These are phyloP conservation scores for Andrographis paniculata DNA, from an alignment of 305 asterid genomes.

Conservation along the genomic window DNA sequence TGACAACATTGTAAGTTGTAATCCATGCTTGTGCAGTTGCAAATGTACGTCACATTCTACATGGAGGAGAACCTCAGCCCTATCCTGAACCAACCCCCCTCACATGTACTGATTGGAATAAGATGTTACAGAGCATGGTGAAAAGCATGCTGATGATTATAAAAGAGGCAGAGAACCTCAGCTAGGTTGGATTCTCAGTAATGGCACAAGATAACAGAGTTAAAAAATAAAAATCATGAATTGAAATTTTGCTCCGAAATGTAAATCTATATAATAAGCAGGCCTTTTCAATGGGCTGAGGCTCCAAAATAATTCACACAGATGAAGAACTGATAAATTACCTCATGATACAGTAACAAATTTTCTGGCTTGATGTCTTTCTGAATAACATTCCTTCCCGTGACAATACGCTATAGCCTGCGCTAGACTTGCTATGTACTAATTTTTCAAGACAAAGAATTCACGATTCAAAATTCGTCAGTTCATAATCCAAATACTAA, in stretches of 20 bases:
- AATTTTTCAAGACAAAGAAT: conserved; percentile 17
- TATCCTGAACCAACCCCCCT: too few relatives aligned
- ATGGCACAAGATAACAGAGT: background rate
- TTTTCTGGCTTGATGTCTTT: conserved; percentile 96
- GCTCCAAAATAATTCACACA: background rate
- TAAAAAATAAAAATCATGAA: background rate
- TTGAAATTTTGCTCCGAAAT: background rate
- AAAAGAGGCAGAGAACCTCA: too few relatives aligned
- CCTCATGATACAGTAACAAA: conserved; percentile 91
- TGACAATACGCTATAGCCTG: conserved; percentile 84
- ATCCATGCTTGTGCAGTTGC: too few relatives aligned
- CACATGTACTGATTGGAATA: too few relatives aligned
- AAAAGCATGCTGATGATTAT: too few relatives aligned
- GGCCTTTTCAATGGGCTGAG: background rate
- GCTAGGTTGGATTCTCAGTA: too few relatives aligned
- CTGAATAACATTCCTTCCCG: conserved; percentile 80
- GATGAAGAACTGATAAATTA: conserved; percentile 17
- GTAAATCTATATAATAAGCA: conserved; percentile 3
- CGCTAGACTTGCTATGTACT: conserved; percentile 80
- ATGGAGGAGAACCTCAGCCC: too few relatives aligned
- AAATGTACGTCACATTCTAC: too few relatives aligned
- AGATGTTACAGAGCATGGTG: too few relatives aligned
- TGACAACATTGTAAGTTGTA: too few relatives aligned
- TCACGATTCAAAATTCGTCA: conserved; percentile 4
- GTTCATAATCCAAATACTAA: conserved; percentile 4